Evolutionary conservation across 2,329 filamentous ascomycete species (phyloP), one percentile per base, ranked within the genome.

Genomic region (Leptographium wingfieldii): DNA sequence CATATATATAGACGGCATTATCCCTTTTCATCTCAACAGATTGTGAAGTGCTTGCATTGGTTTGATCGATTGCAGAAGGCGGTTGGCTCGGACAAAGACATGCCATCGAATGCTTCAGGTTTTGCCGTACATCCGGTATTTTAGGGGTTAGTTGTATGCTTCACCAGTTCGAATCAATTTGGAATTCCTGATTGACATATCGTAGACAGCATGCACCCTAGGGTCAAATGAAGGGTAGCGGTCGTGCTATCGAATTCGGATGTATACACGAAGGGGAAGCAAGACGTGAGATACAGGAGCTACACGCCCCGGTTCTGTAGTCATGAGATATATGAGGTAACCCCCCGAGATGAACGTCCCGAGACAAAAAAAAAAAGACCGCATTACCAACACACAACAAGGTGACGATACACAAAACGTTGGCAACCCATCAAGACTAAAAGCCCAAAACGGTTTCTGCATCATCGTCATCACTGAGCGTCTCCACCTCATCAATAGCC

Each of bases 401-500:
- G 31, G 14, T n/a, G 7, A 6, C 51, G 14, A 22, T 14, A 38
- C 52, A 54, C 19, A 22, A 51, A 43, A 14, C 10, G 22, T n/a
- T n/a, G 29, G 7, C 25, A 10, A 3, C 16, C 38, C 33, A 35
- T 35, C 2, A 35, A 9, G 6, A 12, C n/a, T 59, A 65, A 66
- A 53, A 55, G 58, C 3, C 66, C 61, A 72, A 66, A 51, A 73
- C 65, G 31, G 73, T 76, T 64, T 78, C 76, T 16, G 69, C 70
- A 57, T 78, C 74, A 55, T 85, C 74, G 55, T 85, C 83, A 67
- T 94, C 90, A 68, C 95, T 94, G 68, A 96, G 80, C 3, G 84
- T 86, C 70, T 96, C 89, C 3, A 99, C 92, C 68, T 96, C 91
- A 65, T 96, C 90, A 59, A 97, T 83, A 0, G 90, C 90, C 43